Evolutionary conservation across 225 moss, liverwort and hornwort genomes (phyloP).

Genomic region (Rhytidiadelphus loreus): DNA sequence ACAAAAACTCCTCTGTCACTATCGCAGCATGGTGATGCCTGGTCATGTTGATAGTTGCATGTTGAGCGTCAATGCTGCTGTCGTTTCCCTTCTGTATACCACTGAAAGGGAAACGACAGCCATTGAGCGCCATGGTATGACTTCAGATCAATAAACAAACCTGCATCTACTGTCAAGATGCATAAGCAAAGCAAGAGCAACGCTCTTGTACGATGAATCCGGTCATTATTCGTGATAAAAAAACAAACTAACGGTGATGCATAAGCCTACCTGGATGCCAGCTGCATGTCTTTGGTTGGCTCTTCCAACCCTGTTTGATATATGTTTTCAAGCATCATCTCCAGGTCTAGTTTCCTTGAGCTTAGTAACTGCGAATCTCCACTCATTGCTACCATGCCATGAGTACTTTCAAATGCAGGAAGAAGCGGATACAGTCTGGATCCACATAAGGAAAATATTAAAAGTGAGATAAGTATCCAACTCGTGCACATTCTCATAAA

Average conservation of each 20-base stretch:
- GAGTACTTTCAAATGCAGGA: background rate
- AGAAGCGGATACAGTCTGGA: conserved; percentile 4
- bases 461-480: conserved; percentile 1
- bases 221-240: background rate
- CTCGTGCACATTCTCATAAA: background rate
- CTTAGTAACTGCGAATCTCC: background rate
- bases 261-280: background rate
- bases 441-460: background rate
- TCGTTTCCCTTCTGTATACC: background rate
- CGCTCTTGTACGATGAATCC: background rate
- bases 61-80: background rate
- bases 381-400: background rate
- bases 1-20: conserved; percentile 53
- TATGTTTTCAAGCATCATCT: conserved; percentile 2
- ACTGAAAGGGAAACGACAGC: conserved; percentile 5
- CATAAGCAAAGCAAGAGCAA: background rate
- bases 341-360: conserved; percentile 4
- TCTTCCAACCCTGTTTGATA: background rate
- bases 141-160: background rate
- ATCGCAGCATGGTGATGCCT: conserved; percentile 11
- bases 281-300: background rate
- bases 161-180: background rate
- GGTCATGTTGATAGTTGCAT: background rate
- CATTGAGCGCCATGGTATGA: background rate
- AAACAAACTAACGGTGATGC: background rate